A percentile compares a stretch with the other conserved stretches of the same genome.
Conservation (phyloP, 2,329 filamentous ascomycete species). For the Emergomyces pasteurianus region DNA sequence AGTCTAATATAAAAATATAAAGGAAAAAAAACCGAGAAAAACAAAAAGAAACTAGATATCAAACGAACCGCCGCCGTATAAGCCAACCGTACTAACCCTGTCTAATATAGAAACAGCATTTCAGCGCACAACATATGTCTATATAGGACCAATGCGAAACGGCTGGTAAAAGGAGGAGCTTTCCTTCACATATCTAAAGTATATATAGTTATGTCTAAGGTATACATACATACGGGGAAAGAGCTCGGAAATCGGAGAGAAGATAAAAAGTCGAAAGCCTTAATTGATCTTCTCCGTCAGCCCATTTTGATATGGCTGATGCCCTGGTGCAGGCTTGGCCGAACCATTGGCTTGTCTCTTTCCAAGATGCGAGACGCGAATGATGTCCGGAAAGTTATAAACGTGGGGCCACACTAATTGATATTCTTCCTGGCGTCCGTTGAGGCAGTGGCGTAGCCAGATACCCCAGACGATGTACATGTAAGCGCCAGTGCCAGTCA, state of each 20-base stretch:
- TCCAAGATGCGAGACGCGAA: conserved; percentile 18
- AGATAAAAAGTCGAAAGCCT: neutral
- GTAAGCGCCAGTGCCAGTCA: conserved; percentile 74
- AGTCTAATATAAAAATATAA: neutral
- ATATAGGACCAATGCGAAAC: neutral
- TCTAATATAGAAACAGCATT: neutral
- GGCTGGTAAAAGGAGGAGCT: neutral
- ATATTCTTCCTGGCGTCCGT: conserved; percentile 60
- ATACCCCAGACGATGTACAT: conserved; percentile 76
- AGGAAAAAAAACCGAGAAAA: neutral
- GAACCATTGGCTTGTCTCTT: neutral
- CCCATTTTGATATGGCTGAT: conserved; percentile 10
- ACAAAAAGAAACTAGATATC: neutral
- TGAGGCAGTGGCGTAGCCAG: conserved; percentile 66
- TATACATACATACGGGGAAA: neutral
- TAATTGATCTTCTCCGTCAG: conserved; percentile 17
- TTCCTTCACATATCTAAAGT: neutral
- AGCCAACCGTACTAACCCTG: neutral
- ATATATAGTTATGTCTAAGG: neutral
- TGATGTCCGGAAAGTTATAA: conserved; percentile 45
- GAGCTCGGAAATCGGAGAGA: neutral
- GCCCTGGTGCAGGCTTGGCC: neutral
- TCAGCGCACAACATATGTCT: neutral
- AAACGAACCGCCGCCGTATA: neutral
- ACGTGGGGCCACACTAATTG: conserved; percentile 56